A percentile compares a stretch with the other conserved stretches of the same genome.
phyloP scores from a whole-genome alignment of 805 yeast genomes.

The Suhomyces faveliae region DNA sequence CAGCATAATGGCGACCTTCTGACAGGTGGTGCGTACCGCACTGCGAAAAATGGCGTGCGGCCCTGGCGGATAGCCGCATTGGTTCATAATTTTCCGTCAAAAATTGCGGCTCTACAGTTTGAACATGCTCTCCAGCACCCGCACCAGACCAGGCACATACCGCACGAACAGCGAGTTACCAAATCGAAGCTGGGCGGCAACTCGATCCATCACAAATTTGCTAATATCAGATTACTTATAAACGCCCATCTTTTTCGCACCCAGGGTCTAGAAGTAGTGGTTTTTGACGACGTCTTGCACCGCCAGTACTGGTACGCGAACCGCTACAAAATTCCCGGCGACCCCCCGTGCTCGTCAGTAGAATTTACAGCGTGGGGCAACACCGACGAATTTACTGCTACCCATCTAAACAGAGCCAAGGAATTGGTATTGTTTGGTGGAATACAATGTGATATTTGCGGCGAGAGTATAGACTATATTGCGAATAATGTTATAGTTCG shows the following conservation, averaged over 20 bases:
- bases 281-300: slow-evolving; percentile 30
- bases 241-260: slow-evolving; percentile 41
- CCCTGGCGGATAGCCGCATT: slow-evolving; percentile 73
- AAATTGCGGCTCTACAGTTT: slow-evolving; percentile 66
- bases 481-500: slow-evolving; percentile 16
- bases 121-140: slow-evolving; percentile 87
- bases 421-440: neutral
- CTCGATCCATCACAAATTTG: slow-evolving; percentile 47
- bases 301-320: slow-evolving; percentile 33
- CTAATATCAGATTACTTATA: slow-evolving; percentile 45
- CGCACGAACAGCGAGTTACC: slow-evolving; percentile 35
- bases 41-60: slow-evolving; percentile 53
- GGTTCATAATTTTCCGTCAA: slow-evolving; percentile 72
- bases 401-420: neutral
- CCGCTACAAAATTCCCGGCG: slow-evolving; percentile 19
- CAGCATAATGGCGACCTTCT: slow-evolving; percentile 75
- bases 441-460: slow-evolving; percentile 21
- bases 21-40: slow-evolving; percentile 68
- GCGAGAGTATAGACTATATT: slow-evolving; percentile 30
- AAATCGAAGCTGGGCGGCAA: slow-evolving; percentile 38
- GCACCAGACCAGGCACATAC: slow-evolving; percentile 60
- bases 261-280: slow-evolving; percentile 45
- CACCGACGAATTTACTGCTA: neutral
- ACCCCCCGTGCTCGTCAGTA: neutral
- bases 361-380: neutral